Evolutionary conservation across 805 yeast species (phyloP), one percentile per base, ranked within the genome.

Genomic region (Cyberlindnera lachancei): DNA sequence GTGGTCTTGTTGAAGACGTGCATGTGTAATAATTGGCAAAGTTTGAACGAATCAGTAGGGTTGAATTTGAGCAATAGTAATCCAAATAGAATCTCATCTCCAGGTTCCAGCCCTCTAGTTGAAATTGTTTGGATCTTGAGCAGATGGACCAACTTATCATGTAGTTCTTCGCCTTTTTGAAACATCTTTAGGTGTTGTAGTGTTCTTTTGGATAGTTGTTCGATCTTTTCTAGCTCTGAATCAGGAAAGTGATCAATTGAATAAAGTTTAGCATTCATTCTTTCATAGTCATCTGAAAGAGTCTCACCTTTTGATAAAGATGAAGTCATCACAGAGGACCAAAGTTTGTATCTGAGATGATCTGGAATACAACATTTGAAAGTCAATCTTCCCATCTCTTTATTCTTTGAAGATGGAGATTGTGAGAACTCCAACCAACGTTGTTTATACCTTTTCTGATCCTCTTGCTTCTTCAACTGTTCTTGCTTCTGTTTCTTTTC

Each of bases 101-200:
- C 61, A 3, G 50, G 46, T 12, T 54, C 40, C 22, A 61, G 33
- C 2, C 67, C 67, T 19, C 48, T 48, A 18, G 45, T 36, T 1
- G 66, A 60, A 11, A 63, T 54, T 17, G 61, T 48, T 41, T 58
- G 58, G 24, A 61, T 29, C 39, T 60, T 44, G 33, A 63, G 35
- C 40, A 60, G 35, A 23, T 49, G 34, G 7, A 48, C 31, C 28
- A 63, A 38, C 16, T 55, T 48, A 6, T 44, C 34, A 14, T 42
- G 30, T 4, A 36, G 23, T 11, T 36, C 31, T 19, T 36, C 28
- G 6, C 37, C 26, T 27, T 29, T 18, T 35, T 41, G 29, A 45
- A 50, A 28, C 44, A 45, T 29, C 8, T 34, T 29, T 17, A 37
- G 16, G 7, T 4, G 27, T 34, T 6, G 37, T 29, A 24, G 54